These are phyloP conservation scores for Abrus pulchellus DNA, from an alignment of 306 rosid genomes.

Conservation along the genomic window DNA sequence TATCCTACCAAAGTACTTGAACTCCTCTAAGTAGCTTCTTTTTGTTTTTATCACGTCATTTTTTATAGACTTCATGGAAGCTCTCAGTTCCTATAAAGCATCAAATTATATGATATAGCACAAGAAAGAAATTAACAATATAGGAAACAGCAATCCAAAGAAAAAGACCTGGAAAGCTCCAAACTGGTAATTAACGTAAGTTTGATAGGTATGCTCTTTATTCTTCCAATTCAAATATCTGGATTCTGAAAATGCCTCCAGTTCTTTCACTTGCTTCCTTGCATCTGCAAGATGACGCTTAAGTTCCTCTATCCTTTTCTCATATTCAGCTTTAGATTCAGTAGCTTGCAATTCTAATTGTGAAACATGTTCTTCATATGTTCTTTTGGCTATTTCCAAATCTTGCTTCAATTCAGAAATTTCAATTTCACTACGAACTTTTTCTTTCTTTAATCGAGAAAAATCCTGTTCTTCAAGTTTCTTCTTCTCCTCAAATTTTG, in stretches of 20 bases:
- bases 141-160: constrained; percentile 39
- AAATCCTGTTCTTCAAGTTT: constrained; percentile 83
- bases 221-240: constrained; percentile 79
- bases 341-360: constrained; percentile 70
- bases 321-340: constrained; percentile 69
- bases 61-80: constrained; percentile 71
- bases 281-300: constrained; percentile 67
- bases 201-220: constrained; percentile 75
- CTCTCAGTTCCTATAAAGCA: constrained; percentile 68
- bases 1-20: constrained; percentile 80
- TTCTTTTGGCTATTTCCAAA: constrained; percentile 65
- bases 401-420: constrained; percentile 73
- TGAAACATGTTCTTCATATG: constrained; percentile 64
- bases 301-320: constrained; percentile 70
- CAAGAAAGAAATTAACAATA: constrained; percentile 33
- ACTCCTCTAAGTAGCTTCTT: constrained; percentile 70
- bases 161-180: constrained; percentile 78
- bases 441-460: constrained; percentile 72
- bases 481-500: constrained; percentile 75
- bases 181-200: constrained; percentile 60
- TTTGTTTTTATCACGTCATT: constrained; percentile 71
- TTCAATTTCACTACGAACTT: constrained; percentile 67
- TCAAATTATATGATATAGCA: constrained; percentile 41
- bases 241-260: constrained; percentile 82
- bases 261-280: constrained; percentile 71